Percentiles rank a stretch among this genome's conserved stretches.
Conservation (phyloP, 148 eudicot species). For the Chenopodium quinoa region DNA sequence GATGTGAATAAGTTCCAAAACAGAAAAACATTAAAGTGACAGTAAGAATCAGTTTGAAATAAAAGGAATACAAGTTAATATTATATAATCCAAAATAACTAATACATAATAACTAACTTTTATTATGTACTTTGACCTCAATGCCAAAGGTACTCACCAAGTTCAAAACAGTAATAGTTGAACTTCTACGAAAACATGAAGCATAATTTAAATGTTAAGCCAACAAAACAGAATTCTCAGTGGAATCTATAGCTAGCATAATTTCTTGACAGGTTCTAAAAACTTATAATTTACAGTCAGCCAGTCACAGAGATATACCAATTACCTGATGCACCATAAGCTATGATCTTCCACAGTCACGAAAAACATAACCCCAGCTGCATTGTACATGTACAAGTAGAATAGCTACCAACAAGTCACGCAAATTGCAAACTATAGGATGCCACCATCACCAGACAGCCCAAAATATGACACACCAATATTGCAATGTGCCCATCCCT, state of each 20-base stretch:
- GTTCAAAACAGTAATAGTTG: too few relatives aligned
- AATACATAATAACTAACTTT: too few relatives aligned
- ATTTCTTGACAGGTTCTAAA: background rate
- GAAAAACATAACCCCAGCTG: background rate
- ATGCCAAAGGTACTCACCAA: background rate
- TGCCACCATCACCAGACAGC: background rate
- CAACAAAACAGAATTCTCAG: background rate
- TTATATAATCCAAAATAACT: too few relatives aligned
- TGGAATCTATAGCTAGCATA: background rate
- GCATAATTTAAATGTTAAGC: background rate
- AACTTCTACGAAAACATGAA: background rate
- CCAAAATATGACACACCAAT: background rate
- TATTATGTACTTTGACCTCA: background rate
- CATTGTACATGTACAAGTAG: background rate
- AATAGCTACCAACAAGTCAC: background rate
- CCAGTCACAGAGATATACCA: background rate
- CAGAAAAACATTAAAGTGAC: background rate
- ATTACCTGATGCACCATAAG: slow-evolving; percentile 4
- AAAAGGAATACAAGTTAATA: background rate
- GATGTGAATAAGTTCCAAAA: background rate
- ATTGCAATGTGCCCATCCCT: background rate
- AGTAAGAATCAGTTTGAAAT: background rate
- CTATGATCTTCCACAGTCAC: background rate
- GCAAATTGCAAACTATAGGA: background rate
- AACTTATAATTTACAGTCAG: background rate